A percentile compares a stretch with the other conserved stretches of the same genome.
Evolutionary conservation across 352 stramenopile genomes (phyloP).

Genomic region (Globisporangium takayamanum): DNA sequence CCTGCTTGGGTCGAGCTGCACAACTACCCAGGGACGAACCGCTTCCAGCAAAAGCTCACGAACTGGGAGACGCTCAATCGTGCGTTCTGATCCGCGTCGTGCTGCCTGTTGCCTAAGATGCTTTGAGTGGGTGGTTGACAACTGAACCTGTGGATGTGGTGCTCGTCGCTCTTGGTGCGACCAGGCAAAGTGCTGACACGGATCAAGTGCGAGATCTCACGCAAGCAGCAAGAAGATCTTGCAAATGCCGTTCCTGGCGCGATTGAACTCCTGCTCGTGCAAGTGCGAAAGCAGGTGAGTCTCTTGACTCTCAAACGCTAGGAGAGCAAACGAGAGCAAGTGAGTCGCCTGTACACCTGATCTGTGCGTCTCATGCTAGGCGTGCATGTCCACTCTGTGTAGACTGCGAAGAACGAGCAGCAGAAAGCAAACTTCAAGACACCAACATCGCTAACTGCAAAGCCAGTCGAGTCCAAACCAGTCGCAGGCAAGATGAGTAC

Average conservation of each 20-base stretch:
- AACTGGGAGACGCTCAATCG: constrained; percentile 59
- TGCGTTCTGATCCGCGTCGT: constrained; percentile 11
- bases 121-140: background rate
- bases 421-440: constrained; percentile 17
- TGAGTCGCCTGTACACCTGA: no score
- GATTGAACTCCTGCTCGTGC: constrained; percentile 33
- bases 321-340: no score
- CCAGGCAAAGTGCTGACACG: constrained; percentile 40
- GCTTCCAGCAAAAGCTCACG: constrained; percentile 39
- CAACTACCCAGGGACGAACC: constrained; percentile 34
- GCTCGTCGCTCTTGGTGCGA: background rate
- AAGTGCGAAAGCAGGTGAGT: constrained; percentile 35
- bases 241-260: constrained; percentile 31
- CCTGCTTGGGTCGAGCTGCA: constrained; percentile 40
- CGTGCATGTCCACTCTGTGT: no score
- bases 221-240: constrained; percentile 38
- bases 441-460: background rate
- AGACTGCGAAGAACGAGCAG: constrained; percentile 14
- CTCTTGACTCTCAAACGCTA: background rate
- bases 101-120: no score
- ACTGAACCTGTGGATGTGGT: background rate
- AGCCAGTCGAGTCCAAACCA: background rate
- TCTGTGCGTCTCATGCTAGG: no score
- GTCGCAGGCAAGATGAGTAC: background rate
- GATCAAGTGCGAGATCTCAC: constrained; percentile 38